Percentiles rank a stretch among this genome's conserved stretches.
These are phyloP conservation scores for Protomyces lactucae-debilis DNA, from an alignment of 1,139 yeast genomes.

Conservation along the genomic window DNA sequence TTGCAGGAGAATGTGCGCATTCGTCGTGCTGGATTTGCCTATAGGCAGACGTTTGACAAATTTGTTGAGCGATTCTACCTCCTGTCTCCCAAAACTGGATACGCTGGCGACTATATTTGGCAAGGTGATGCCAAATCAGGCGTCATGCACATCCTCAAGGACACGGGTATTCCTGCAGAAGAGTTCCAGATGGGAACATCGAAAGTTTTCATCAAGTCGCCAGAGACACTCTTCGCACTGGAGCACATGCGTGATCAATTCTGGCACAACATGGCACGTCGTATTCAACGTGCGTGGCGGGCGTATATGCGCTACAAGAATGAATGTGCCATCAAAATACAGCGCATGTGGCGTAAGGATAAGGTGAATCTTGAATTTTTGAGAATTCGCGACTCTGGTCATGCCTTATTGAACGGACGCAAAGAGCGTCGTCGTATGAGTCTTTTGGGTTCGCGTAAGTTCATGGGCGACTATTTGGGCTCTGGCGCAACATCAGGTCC, in stretches of 20 bases:
- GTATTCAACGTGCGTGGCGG: slow-evolving; percentile 97
- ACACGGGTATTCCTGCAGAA: slow-evolving; percentile 69
- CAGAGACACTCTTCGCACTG: slow-evolving; percentile 90
- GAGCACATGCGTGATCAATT: slow-evolving; percentile 96
- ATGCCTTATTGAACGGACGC: slow-evolving; percentile 59
- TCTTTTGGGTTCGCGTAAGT: slow-evolving; percentile 83
- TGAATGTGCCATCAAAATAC: slow-evolving; percentile 81
- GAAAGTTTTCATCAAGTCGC: slow-evolving; percentile 94
- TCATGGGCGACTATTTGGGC: slow-evolving; percentile 89
- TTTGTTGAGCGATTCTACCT: slow-evolving; percentile 95
- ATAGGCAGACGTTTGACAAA: slow-evolving; percentile 93
- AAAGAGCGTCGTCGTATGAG: slow-evolving; percentile 91
- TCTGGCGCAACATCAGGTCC: slow-evolving; percentile 62
- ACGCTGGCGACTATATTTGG: slow-evolving; percentile 98
- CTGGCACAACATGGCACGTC: slow-evolving; percentile 98
- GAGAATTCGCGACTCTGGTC: slow-evolving; percentile 80
- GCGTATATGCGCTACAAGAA: slow-evolving; percentile 71
- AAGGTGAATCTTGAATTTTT: slow-evolving; percentile 73
- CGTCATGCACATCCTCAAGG: slow-evolving; percentile 67
- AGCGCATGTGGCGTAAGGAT: slow-evolving; percentile 76
- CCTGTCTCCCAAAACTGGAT: slow-evolving; percentile 81
- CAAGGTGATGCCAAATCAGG: slow-evolving; percentile 80
- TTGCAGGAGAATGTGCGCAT: slow-evolving; percentile 94
- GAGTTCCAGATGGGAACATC: slow-evolving; percentile 92
- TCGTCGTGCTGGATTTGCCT: slow-evolving; percentile 98